These are phyloP conservation scores for Penicillium manginii DNA, from an alignment of 495 filamentous ascomycete genomes.

Conservation along the genomic window DNA sequence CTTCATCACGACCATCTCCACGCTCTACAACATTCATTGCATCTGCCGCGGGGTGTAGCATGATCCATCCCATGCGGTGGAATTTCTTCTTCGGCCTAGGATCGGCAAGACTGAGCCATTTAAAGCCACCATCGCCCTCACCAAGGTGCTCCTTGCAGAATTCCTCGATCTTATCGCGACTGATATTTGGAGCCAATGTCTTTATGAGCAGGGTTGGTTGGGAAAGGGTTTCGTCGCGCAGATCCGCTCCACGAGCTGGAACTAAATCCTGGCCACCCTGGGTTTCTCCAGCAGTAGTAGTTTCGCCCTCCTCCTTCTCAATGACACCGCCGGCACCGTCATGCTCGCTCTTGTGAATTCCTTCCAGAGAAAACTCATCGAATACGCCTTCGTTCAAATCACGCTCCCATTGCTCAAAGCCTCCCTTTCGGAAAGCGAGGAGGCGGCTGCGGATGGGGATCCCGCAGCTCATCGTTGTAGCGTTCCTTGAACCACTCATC, in stretches of 20 bases:
- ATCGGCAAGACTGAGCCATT: constrained; percentile 91
- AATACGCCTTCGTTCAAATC: constrained; percentile 82
- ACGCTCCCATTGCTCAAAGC: constrained; percentile 81
- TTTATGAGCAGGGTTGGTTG: constrained; percentile 96
- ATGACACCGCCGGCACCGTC: constrained; percentile 84
- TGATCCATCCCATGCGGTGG: constrained; percentile 98
- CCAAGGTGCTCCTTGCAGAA: constrained; percentile 92
- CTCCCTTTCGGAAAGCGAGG: constrained; percentile 71
- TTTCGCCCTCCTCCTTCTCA: constrained; percentile 94
- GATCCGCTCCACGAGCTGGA: constrained; percentile 75
- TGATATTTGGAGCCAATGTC: constrained; percentile 95
- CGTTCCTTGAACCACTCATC: constrained; percentile 99
- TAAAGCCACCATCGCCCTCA: constrained; percentile 83
- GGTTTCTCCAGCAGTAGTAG: constrained; percentile 86
- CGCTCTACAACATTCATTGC: constrained; percentile 51
- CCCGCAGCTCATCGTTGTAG: constrained; percentile 80
- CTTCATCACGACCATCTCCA: constrained; percentile 66
- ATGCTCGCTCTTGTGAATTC: constrained; percentile 90
- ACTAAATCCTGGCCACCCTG: constrained; percentile 88
- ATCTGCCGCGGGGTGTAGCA: constrained; percentile 80
- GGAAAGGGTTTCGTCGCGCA: constrained; percentile 78
- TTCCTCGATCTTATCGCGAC: constrained; percentile 86
- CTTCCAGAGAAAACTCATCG: constrained; percentile 93
- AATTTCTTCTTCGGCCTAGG: constrained; percentile 96
- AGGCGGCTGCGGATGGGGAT: constrained; percentile 68